These are phyloP conservation scores for Lizanozyma gosingica DNA, from an alignment of 1,139 yeast genomes.

Conservation along the genomic window DNA sequence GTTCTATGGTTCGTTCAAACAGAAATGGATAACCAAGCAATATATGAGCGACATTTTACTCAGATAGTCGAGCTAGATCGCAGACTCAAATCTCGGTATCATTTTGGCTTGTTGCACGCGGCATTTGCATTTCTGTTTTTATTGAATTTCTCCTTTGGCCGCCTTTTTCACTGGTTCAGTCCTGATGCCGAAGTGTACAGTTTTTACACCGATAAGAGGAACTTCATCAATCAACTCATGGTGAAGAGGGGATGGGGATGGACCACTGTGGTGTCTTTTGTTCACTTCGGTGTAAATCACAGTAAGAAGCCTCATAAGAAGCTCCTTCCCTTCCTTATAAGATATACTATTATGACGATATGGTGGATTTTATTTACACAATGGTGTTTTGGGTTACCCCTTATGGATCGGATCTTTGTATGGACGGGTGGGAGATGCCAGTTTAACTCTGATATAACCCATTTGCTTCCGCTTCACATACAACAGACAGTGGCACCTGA, in stretches of 20 bases:
- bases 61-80: background rate
- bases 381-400: conserved; percentile 80
- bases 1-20: background rate
- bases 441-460: conserved; percentile 2
- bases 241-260: conserved; percentile 93
- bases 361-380: conserved; percentile 87
- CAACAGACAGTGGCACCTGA: conserved; percentile 4
- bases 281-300: conserved; percentile 17
- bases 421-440: conserved; percentile 75
- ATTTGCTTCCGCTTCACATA: background rate
- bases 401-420: conserved; percentile 80
- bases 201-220: conserved; percentile 55
- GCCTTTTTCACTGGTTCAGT: background rate
- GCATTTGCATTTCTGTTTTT: background rate
- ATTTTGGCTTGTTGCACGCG: background rate
- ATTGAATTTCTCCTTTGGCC: background rate
- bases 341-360: conserved; percentile 45
- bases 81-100: background rate
- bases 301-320: conserved; percentile 1
- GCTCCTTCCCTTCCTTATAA: conserved; percentile 16
- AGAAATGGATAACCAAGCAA: background rate
- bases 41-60: background rate
- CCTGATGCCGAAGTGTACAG: conserved; percentile 26
- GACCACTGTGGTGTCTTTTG: conserved; percentile 46
- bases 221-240: conserved; percentile 60